Evolutionary conservation across 225 moss, liverwort and hornwort genomes (phyloP), one percentile per base, ranked within the genome.

Genomic region (Antitrichia curtipendula): DNA sequence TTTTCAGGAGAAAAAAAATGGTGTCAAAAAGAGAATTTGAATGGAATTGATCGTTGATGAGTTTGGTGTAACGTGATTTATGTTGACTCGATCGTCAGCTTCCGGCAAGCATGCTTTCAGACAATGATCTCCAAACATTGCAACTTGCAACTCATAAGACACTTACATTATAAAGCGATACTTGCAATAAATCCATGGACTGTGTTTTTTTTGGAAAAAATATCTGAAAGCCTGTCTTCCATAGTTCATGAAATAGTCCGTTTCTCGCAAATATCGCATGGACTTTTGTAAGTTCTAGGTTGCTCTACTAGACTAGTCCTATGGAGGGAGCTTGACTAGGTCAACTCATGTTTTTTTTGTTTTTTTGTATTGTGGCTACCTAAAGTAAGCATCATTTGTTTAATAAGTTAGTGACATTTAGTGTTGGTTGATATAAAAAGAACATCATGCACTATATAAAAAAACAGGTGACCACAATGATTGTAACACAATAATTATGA

Each of bases 121-220:
- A 38, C 75, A 50, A 21, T 50, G 22, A 75, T 50, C 75, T 75
- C 22, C 9, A 36, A n/a, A 23, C 12, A 50, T 34, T 32, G 73
- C 4, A 41, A 8, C 8, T 74, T 74, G 52, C 38, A 56, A 12
- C 32, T 32, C 10, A 17, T 5, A 40, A 28, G 28, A 5, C 57
- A 28, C 22, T 21, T 3, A 40, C 3, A 20, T 34, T 1, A 0
- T 5, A 14, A 10, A 45, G 29, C 9, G 2, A 23, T 52, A 52
- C 22, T 75, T 32, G 34, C 50, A 50, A 50, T 31, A 50, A 45
- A n/a, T n/a, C n/a, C n/a, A n/a, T n/a, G n/a, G n/a, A n/a, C n/a
- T n/a, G n/a, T n/a, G n/a, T n/a, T n/a, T n/a, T 49, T 12, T 21
- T 0, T 0, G 22, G 22, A 20, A 14, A 50, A 32, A 3, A 11